Evolutionary conservation across 306 rosid species (phyloP).

Genomic region (Casuarina equisetifolia): DNA sequence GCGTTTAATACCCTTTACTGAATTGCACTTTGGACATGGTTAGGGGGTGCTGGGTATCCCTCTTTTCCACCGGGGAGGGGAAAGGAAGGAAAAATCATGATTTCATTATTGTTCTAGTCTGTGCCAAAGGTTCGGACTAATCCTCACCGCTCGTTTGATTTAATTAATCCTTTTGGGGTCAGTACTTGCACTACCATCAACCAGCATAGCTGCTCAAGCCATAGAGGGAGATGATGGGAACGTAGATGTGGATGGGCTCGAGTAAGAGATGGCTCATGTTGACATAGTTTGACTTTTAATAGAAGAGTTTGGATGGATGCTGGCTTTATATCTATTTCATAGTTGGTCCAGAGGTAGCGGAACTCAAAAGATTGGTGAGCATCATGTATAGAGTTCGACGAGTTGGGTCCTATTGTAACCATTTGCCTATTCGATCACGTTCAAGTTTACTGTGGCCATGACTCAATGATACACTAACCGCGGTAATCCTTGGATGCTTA

Average conservation of each 20-base stretch:
- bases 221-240: conserved; percentile 63
- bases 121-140: not conserved
- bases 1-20: not conserved
- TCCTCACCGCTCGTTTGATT: conserved; percentile 2
- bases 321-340: not conserved
- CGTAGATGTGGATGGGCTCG: conserved; percentile 58
- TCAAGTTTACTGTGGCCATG: not conserved
- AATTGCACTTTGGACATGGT: not conserved
- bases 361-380: not conserved
- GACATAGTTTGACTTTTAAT: conserved; percentile 25
- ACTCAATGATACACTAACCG: not conserved
- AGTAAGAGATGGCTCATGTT: conserved; percentile 38
- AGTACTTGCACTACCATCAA: conserved; percentile 51
- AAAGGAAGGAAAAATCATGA: not conserved
- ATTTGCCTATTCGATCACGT: not conserved
- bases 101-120: not conserved
- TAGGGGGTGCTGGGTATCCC: not conserved
- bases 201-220: conserved; percentile 85
- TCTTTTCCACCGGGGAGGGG: not conserved
- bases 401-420: not conserved
- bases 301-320: not conserved
- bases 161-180: conserved; percentile 29
- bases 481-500: not conserved
- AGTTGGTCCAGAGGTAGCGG: not conserved
- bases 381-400: not conserved